These are phyloP conservation scores for Mangifera indica DNA, from an alignment of 345 rosid species.

Conservation along the genomic window DNA sequence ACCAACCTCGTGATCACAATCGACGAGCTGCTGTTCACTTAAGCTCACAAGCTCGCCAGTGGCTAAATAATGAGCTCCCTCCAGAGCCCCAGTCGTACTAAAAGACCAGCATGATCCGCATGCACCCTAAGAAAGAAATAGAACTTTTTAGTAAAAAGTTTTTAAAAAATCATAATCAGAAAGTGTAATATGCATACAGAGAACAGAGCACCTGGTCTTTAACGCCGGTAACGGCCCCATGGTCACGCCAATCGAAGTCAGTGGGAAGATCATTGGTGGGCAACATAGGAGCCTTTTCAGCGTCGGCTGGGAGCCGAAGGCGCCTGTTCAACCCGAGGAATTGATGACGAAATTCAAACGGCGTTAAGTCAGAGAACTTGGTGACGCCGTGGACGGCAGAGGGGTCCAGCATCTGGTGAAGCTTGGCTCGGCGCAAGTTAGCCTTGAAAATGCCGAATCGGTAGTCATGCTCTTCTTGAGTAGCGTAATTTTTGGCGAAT, in stretches of 20 bases:
- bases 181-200: neutral
- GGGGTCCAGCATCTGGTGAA: constrained; percentile 76
- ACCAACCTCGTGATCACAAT: constrained; percentile 90
- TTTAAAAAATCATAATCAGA: no score
- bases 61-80: constrained; percentile 82
- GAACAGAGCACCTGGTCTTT: constrained; percentile 68
- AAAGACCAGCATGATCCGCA: constrained; percentile 99
- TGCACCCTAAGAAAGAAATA: constrained; percentile 42
- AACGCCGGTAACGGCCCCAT: constrained; percentile 79
- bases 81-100: constrained; percentile 89
- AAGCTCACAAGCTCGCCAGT: constrained; percentile 92
- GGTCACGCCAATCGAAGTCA: constrained; percentile 95
- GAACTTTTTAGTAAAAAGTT: no score
- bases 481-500: constrained; percentile 61
- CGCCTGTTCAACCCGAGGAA: constrained; percentile 60
- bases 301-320: constrained; percentile 69
- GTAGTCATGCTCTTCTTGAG: constrained; percentile 72
- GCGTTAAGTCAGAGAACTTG: constrained; percentile 88
- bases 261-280: constrained; percentile 74
- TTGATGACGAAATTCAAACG: constrained; percentile 66
- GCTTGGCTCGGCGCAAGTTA: constrained; percentile 62
- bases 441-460: constrained; percentile 71
- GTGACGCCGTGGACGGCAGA: constrained; percentile 88
- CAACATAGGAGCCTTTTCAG: constrained; percentile 75
- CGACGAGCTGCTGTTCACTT: constrained; percentile 98